Percentiles rank a stretch among this genome's conserved stretches.
Evolutionary conservation across 2,329 filamentous ascomycete species (phyloP).

Genomic region (Diplodia scrobiculata): DNA sequence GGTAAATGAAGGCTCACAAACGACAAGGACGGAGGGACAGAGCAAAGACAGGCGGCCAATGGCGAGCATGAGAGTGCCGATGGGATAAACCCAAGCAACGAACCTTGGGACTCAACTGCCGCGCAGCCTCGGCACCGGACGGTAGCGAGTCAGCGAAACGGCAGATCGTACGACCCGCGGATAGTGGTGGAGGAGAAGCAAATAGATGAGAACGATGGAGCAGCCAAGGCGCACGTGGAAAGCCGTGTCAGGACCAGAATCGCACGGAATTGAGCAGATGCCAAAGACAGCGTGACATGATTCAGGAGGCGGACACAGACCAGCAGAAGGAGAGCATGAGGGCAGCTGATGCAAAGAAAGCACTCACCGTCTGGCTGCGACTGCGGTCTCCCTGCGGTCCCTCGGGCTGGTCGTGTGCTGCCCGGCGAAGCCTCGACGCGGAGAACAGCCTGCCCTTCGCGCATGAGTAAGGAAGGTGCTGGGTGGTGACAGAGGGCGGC

Average conservation of each 20-base stretch:
- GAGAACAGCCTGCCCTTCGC: conserved; percentile 11
- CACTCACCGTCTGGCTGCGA: conserved; percentile 18
- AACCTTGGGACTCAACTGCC: conserved; percentile 15
- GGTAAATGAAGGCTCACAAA: conserved; percentile 15
- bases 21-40: neutral
- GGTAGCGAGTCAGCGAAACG: conserved; percentile 3
- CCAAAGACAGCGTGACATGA: conserved; percentile 4
- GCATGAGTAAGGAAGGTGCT: conserved; percentile 14
- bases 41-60: conserved; percentile 9
- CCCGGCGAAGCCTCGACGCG: neutral
- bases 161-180: conserved; percentile 11
- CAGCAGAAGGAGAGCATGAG: conserved; percentile 7
- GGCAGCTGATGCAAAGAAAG: conserved; percentile 5
- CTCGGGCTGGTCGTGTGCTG: neutral
- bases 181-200: neutral
- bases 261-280: conserved; percentile 14
- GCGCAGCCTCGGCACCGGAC: conserved; percentile 1
- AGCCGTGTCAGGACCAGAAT: conserved; percentile 9
- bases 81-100: neutral
- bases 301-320: conserved; percentile 14
- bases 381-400: conserved; percentile 1
- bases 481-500: conserved; percentile 11
- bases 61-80: neutral
- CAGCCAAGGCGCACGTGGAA: conserved; percentile 8
- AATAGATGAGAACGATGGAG: conserved; percentile 17